Evolutionary conservation across 1,284 basidiomycete genomes (phyloP).

Genomic region (Phlebopus sp.): DNA sequence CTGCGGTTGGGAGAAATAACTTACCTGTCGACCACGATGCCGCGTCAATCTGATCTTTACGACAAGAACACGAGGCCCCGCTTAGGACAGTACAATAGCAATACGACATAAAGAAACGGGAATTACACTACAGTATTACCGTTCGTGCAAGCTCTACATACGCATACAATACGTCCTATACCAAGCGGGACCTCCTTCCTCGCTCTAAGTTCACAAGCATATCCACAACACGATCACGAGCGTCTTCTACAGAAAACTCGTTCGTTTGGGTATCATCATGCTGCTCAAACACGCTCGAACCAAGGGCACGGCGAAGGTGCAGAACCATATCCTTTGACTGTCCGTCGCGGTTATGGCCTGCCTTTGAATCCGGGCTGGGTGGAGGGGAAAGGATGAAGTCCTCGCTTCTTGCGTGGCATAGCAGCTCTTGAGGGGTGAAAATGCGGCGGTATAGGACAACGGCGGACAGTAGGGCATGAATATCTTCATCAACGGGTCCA

Average conservation of each 20-base stretch:
- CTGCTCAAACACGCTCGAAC: conserved; percentile 57
- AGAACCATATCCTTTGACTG: conserved; percentile 37
- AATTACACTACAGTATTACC: neutral
- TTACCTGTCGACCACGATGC: neutral
- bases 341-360: neutral
- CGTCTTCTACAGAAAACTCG: conserved; percentile 53
- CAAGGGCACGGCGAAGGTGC: conserved; percentile 51
- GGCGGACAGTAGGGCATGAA: conserved; percentile 51
- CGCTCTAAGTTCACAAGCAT: conserved; percentile 55
- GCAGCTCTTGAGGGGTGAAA: conserved; percentile 46
- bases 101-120: neutral
- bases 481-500: conserved; percentile 37
- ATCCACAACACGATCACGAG: conserved; percentile 66
- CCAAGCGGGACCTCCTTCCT: conserved; percentile 19
- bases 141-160: neutral
- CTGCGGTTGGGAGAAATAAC: neutral
- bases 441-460: conserved; percentile 56
- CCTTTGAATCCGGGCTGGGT: conserved; percentile 44
- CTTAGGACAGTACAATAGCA: neutral
- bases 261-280: conserved; percentile 22
- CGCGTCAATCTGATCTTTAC: too few species aligned
- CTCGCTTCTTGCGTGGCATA: conserved; percentile 2
- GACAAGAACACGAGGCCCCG: neutral
- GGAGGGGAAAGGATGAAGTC: conserved; percentile 53
- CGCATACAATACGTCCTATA: conserved; percentile 11